phyloP scores from a whole-genome alignment of 768 basidiomycete species.

The Cystobasidium ongulense region DNA sequence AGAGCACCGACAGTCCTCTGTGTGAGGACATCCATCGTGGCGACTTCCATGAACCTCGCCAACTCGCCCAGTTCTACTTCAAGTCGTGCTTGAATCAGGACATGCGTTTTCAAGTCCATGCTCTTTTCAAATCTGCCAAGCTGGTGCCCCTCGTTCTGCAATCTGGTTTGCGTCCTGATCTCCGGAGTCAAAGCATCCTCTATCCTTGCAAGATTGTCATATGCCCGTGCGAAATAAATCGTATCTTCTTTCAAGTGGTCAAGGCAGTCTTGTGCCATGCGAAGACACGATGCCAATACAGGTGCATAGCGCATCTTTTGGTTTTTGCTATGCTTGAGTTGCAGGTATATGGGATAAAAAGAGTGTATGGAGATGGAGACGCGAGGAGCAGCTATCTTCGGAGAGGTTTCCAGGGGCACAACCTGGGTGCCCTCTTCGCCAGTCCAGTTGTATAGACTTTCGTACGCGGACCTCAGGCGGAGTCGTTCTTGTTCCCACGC shows the following conservation, averaged over 20 bases:
- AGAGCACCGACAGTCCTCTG: background rate
- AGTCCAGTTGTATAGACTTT: background rate
- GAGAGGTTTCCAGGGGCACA: background rate
- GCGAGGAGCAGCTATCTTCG: background rate
- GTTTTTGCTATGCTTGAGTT: background rate
- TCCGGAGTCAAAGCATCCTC: background rate
- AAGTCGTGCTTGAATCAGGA: background rate
- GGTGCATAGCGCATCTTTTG: background rate
- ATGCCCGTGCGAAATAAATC: background rate
- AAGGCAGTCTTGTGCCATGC: background rate
- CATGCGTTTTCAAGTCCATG: background rate
- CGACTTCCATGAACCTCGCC: background rate
- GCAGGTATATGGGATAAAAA: background rate
- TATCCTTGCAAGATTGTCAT: background rate
- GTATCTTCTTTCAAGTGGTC: background rate
- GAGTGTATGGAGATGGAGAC: background rate
- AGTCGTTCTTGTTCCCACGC: constrained; percentile 24
- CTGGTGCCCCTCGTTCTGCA: background rate
- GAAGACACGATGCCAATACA: background rate
- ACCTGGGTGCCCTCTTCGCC: background rate
- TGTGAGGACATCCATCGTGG: background rate
- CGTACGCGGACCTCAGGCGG: background rate
- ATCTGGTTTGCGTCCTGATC: background rate
- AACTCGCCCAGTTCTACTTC: background rate
- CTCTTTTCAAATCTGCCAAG: background rate